Evolutionary conservation across 805 yeast species (phyloP).

Genomic region (Clavispora fructus): DNA sequence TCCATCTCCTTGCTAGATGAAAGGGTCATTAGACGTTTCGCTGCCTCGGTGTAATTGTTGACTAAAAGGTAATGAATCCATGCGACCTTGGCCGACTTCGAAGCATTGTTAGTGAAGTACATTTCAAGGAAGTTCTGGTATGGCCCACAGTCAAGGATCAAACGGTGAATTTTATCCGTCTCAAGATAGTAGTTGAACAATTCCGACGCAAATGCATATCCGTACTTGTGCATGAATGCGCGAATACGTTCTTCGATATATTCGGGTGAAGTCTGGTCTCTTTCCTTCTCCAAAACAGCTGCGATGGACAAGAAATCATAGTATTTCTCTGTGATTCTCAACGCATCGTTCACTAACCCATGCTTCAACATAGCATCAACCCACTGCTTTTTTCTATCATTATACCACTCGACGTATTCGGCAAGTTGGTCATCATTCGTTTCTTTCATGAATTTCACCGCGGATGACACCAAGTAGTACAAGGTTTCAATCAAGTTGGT

Average conservation of each 20-base stretch:
- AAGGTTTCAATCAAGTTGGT: slow-evolving; percentile 25
- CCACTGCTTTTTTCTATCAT: slow-evolving; percentile 44
- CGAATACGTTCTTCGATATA: slow-evolving; percentile 29
- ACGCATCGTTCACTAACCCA: slow-evolving; percentile 48
- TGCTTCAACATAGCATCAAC: slow-evolving; percentile 49
- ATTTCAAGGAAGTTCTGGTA: slow-evolving; percentile 44
- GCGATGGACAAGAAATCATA: slow-evolving; percentile 63
- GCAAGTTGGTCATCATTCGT: slow-evolving; percentile 19
- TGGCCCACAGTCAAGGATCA: slow-evolving; percentile 54
- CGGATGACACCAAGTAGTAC: slow-evolving; percentile 31
- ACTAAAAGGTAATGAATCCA: slow-evolving; percentile 68
- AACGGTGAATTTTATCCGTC: slow-evolving; percentile 44
- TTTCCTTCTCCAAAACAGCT: slow-evolving; percentile 36
- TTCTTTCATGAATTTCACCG: slow-evolving; percentile 31
- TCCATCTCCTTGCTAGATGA: slow-evolving; percentile 34
- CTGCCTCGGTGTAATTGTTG: slow-evolving; percentile 46
- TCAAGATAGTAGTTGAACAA: slow-evolving; percentile 56
- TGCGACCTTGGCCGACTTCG: slow-evolving; percentile 48
- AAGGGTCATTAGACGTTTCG: slow-evolving; percentile 40
- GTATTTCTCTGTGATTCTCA: slow-evolving; percentile 60
- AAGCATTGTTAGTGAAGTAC: slow-evolving; percentile 43
- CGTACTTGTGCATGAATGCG: slow-evolving; percentile 55
- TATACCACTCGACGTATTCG: slow-evolving; percentile 32
- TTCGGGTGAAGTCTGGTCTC: slow-evolving; percentile 16
- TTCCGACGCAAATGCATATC: slow-evolving; percentile 61